Percentiles rank a stretch among this genome's conserved stretches.
Conservation (phyloP, 257 asterid genomes). For the Rhazya stricta region DNA sequence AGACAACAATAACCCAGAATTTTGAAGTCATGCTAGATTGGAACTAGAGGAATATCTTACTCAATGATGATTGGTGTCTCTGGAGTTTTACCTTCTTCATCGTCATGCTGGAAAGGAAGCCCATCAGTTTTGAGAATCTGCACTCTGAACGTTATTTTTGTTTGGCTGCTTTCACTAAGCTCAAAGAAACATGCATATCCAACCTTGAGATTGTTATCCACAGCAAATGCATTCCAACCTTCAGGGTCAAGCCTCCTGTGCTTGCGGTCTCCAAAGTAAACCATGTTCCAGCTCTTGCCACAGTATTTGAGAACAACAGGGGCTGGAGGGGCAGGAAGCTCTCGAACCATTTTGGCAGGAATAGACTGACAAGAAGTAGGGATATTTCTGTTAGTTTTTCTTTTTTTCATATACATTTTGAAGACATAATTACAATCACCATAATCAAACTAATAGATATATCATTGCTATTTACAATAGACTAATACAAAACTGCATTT, state of each 20-base stretch:
- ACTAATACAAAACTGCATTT: background rate
- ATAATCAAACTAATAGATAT: too few relatives aligned
- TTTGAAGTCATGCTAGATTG: background rate
- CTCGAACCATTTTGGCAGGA: background rate
- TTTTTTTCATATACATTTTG: background rate
- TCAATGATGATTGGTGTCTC: slow-evolving; percentile 11
- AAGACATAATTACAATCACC: background rate
- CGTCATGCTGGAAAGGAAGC: slow-evolving; percentile 14
- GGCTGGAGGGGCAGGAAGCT: slow-evolving; percentile 27
- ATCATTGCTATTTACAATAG: background rate
- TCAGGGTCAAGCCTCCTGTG: slow-evolving; percentile 13
- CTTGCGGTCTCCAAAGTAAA: slow-evolving; percentile 12
- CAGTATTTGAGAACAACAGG: slow-evolving; percentile 27
- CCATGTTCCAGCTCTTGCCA: slow-evolving; percentile 36
- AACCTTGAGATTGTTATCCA: slow-evolving; percentile 32
- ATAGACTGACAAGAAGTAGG: slow-evolving; percentile 10
- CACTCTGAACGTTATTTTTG: slow-evolving; percentile 26
- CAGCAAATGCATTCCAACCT: slow-evolving; percentile 32
- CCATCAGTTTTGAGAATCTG: slow-evolving; percentile 25
- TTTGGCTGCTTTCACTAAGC: slow-evolving; percentile 21
- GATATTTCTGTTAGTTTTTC: background rate
- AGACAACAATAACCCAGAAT: background rate
- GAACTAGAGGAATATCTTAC: background rate
- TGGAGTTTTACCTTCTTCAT: slow-evolving; percentile 8
- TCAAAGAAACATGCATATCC: slow-evolving; percentile 59